Evolutionary conservation across 148 eudicot genomes (phyloP), one percentile per base, ranked within the genome.

Genomic region (Chenopodium album): DNA sequence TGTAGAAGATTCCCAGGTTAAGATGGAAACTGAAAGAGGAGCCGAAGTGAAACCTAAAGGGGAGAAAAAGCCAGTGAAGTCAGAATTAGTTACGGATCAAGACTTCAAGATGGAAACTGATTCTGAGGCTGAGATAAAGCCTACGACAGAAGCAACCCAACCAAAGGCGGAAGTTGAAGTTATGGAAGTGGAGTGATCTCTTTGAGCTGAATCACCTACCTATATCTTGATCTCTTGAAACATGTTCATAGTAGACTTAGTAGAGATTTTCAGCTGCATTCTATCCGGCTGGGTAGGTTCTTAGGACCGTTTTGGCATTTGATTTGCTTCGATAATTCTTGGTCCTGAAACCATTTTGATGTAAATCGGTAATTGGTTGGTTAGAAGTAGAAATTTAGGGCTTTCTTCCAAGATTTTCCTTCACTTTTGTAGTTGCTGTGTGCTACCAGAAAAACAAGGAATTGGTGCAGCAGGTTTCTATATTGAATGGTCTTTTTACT

Each of bases 161-260:
- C 3, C 71, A 48, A 82, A 83, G 76, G 79, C 60, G 37, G 86
- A 86, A 76, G 88, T 48, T 76, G 89, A 88, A 73, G 86, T 81
- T 63, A 88, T 90, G 91, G 91, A 88, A 32, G 76, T 88, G 59
- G 88, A 88, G 86, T 90, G 86, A 71, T 75, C 71, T 69, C 48
- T 12, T 29, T 46, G 47, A 74, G 32, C 73, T 16, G 16, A 26
- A 63, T 29, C 31, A 6, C 41, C 59, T 4, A 37, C 7, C 47
- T 13, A 54, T 22, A 41, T 52, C 66, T 8, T 59, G 46, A 48
- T 32, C 72, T 50, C 59, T 16, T 4, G 14, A 37, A 76, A 75
- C 68, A 41, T 82, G 84, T 82, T 68, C 16, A 82, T 78, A 63
- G 77, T 83, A 44, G 72, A 28, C 32, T 71, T 20, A 74, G 54